Evolutionary conservation across 2,329 filamentous ascomycete genomes (phyloP), one percentile per base, ranked within the genome.

Genomic region (Colletotrichum sp.): DNA sequence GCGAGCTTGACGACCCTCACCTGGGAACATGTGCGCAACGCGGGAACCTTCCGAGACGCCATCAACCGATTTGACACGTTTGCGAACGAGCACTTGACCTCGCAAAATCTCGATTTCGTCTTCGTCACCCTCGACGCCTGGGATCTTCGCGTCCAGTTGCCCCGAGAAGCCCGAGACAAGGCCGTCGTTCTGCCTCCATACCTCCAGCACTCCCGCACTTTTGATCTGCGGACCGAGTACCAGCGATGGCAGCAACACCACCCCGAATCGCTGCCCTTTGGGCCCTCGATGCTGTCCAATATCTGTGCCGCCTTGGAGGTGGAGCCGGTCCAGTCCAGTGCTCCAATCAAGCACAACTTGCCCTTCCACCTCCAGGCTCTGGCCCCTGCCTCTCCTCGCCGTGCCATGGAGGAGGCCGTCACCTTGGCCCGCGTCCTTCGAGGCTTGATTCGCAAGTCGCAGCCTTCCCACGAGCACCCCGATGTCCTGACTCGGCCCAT

Each of bases 231-330:
- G 78, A 98, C 96, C 81, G 97, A 99, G 87, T 99, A 99, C 85
- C 96, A 98, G 88, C 92, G 96, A 84, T 99, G 97, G 96, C 97
- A 98, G 87, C 95, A 97, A 82, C 96, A 98, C 85, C 97, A 99
- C 83, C 97, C 97, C 52, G 97, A 99, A 88, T 98, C 96, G 73
- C 91, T 99, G 70, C 96, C 97, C 4, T 99, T 98, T 83, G 97
- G 96, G 22, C 96, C 97, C 66, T 98, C 95, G 75, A 97, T 97
- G 85, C 91, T 99, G 78, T 94, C 96, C 80, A 98, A 98, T 86
- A 99, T 99, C 84, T 99, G 97, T 88, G 97, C 97, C 78, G 97
- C 97, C 70, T 93, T 99, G 70, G 97, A 99, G 87, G 97, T 99
- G 64, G 97, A 99, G 86, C 96, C 97, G 71, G 96, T 99, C 48